Conservation (phyloP, 1,284 basidiomycete species). For the Cryptococcus sp. region DNA sequence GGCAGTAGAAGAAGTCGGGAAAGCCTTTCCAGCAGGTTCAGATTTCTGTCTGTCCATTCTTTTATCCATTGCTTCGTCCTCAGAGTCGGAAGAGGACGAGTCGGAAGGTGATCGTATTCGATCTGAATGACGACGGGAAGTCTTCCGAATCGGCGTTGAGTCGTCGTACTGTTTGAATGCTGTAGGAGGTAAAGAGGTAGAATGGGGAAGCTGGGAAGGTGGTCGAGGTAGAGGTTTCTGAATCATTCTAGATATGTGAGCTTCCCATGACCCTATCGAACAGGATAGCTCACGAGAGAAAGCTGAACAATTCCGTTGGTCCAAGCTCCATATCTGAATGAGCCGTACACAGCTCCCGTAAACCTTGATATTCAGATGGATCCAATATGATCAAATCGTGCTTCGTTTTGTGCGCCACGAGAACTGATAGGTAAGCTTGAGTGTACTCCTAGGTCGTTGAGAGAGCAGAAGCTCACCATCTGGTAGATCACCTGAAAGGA, state of each 20-base stretch:
- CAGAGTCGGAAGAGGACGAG: conserved; percentile 27
- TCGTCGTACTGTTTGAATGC: conserved; percentile 15
- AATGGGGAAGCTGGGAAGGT: conserved; percentile 13
- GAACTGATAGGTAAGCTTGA: background rate
- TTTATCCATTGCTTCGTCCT: conserved; percentile 16
- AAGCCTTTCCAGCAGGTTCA: conserved; percentile 12
- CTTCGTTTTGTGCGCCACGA: conserved; percentile 20
- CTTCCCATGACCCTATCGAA: background rate
- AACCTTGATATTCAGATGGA: conserved; percentile 19
- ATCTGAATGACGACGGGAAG: conserved; percentile 27
- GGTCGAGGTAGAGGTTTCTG: conserved; percentile 6
- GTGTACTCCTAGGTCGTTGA: no score
- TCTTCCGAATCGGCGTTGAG: conserved; percentile 16
- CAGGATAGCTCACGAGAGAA: conserved; percentile 22
- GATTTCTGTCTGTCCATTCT: conserved; percentile 15
- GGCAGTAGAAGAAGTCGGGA: conserved; percentile 4
- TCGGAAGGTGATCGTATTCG: conserved; percentile 40
- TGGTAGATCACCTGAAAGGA: conserved; percentile 29
- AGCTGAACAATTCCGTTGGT: conserved; percentile 29
- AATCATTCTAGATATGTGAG: conserved; percentile 2
- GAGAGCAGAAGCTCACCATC: conserved; percentile 13
- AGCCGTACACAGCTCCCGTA: conserved; percentile 15
- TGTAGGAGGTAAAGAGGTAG: conserved; percentile 16
- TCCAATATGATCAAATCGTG: conserved; percentile 29
- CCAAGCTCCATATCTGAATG: conserved; percentile 26